phyloP scores from a whole-genome alignment of 192 early-diverging fungal genomes.

The Kickxella alabastrina region DNA sequence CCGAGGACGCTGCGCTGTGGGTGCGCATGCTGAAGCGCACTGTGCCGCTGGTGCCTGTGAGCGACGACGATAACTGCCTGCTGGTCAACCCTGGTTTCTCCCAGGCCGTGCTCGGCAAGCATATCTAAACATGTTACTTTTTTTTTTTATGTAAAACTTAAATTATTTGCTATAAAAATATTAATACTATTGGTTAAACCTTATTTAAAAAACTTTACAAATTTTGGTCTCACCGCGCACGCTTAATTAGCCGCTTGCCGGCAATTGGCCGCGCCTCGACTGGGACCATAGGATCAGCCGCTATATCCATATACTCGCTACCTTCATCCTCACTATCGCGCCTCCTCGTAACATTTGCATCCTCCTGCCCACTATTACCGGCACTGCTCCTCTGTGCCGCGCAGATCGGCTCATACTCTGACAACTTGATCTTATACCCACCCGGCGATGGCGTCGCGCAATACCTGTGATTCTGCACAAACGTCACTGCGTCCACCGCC shows the following conservation, averaged over 20 bases:
- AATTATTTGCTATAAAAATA: not conserved
- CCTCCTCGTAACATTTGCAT: too few relatives aligned
- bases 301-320: not conserved
- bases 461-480: constrained; percentile 81
- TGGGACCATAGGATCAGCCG: not conserved
- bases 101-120: constrained; percentile 11
- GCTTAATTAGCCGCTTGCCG: not conserved
- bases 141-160: too few relatives aligned
- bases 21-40: constrained; percentile 31
- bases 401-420: constrained; percentile 48
- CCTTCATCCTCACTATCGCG: constrained; percentile 9
- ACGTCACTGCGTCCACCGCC: constrained; percentile 69
- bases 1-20: constrained; percentile 35
- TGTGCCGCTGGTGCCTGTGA: constrained; percentile 19
- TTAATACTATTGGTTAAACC: not conserved
- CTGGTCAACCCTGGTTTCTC: constrained; percentile 34
- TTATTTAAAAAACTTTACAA: not conserved
- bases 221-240: constrained; percentile 1
- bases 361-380: not conserved
- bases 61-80: constrained; percentile 12
- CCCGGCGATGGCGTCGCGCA: constrained; percentile 56
- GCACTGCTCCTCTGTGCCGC: constrained; percentile 14
- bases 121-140: too few relatives aligned
- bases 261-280: not conserved
- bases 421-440: constrained; percentile 41